Evolutionary conservation across 2,329 filamentous ascomycete genomes (phyloP).

Genomic region (Colletotrichum viniferum): DNA sequence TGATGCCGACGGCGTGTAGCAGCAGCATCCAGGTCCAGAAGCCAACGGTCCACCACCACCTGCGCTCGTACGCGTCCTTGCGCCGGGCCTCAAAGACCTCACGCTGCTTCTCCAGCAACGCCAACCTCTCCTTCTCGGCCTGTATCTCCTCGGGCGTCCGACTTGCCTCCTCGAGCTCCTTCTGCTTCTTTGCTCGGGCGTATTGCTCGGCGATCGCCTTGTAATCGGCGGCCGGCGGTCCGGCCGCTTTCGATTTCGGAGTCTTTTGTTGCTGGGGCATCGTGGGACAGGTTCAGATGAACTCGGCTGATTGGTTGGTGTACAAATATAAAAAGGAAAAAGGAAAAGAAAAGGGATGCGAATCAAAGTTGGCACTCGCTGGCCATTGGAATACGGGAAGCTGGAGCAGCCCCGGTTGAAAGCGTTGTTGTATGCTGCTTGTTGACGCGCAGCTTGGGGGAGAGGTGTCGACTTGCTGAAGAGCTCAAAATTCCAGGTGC

Average conservation of each 20-base stretch:
- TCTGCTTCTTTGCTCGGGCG: slow-evolving; percentile 55
- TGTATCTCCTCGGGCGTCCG: slow-evolving; percentile 24
- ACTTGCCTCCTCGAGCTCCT: slow-evolving; percentile 46
- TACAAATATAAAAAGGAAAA: slow-evolving; percentile 6
- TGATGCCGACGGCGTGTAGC: slow-evolving; percentile 81
- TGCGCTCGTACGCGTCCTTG: slow-evolving; percentile 54
- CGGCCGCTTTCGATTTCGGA: slow-evolving; percentile 1
- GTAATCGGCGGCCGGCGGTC: slow-evolving; percentile 46
- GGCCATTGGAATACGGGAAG: slow-evolving; percentile 14
- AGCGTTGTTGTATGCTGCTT: background rate
- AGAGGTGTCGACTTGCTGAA: background rate
- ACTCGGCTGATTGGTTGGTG: background rate
- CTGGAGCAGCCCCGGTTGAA: slow-evolving; percentile 12
- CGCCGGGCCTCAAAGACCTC: slow-evolving; percentile 51
- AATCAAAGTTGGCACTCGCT: slow-evolving; percentile 11
- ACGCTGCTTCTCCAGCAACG: slow-evolving; percentile 47
- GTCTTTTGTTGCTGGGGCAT: slow-evolving; percentile 20
- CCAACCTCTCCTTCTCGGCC: slow-evolving; percentile 36
- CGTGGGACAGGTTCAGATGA: background rate
- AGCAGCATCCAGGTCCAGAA: slow-evolving; percentile 75
- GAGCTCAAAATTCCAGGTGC: slow-evolving; percentile 17
- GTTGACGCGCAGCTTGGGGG: background rate
- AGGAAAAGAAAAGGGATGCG: slow-evolving; percentile 3
- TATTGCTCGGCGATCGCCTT: slow-evolving; percentile 58
- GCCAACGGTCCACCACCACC: slow-evolving; percentile 63